Conservation (phyloP, 2,329 filamentous ascomycete species). For the Fusarium fracticaudum region DNA sequence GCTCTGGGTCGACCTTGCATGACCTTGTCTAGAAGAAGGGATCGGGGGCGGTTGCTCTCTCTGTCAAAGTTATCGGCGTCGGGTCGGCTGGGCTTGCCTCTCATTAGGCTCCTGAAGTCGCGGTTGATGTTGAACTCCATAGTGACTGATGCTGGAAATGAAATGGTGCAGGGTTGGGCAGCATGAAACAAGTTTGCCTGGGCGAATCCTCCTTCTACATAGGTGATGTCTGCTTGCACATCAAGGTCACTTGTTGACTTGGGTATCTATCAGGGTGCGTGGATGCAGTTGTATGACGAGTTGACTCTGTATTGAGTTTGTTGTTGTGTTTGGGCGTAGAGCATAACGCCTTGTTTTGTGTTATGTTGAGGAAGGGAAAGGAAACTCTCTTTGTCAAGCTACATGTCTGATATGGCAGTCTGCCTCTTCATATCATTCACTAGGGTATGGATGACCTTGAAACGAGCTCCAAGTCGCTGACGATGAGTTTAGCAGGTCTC, state of each 20-base stretch:
- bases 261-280: neutral
- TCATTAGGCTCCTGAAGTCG: neutral
- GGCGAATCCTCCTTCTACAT: neutral
- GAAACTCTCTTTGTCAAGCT: too few relatives aligned
- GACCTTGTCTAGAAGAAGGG: neutral
- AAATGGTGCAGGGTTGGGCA: neutral
- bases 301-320: neutral
- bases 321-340: neutral
- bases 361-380: neutral
- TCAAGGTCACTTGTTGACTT: accelerated
- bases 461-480: neutral
- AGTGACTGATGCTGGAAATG: neutral
- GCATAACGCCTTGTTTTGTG: neutral
- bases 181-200: neutral
- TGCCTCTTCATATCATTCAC: too few relatives aligned
- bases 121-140: neutral
- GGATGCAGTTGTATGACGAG: neutral
- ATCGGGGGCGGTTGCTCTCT: neutral
- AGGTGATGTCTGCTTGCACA: accelerated
- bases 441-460: neutral
- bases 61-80: neutral
- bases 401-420: too few relatives aligned
- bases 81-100: accelerated
- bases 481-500: neutral
- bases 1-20: neutral